These are phyloP conservation scores for Ascochyta lentis DNA, from an alignment of 2,329 filamentous ascomycete genomes.

Conservation along the genomic window DNA sequence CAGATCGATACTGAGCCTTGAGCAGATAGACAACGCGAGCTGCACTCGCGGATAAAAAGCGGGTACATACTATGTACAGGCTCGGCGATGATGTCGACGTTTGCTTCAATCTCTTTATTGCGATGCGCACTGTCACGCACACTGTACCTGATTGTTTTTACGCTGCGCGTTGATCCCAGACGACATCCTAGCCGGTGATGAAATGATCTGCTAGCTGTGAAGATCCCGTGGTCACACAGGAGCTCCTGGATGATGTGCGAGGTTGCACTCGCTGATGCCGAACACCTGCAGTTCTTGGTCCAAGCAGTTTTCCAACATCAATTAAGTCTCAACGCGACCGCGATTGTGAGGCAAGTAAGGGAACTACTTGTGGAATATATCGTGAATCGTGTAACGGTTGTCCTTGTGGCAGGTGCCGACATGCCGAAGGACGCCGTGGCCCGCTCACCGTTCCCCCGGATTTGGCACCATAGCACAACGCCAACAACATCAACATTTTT, in stretches of 20 bases:
- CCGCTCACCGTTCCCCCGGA: too few species aligned
- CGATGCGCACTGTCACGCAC: constrained; percentile 26
- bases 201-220: constrained; percentile 36
- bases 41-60: not conserved
- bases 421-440: too few species aligned
- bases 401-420: too few species aligned
- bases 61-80: not conserved
- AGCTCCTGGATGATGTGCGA: constrained; percentile 16
- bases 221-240: constrained; percentile 25
- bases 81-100: constrained; percentile 12
- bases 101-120: constrained; percentile 20
- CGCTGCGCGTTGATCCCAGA: constrained; percentile 19
- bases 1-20: not conserved
- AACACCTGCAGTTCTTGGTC: not conserved
- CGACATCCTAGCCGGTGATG: constrained; percentile 24
- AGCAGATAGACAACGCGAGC: not conserved
- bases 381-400: too few species aligned
- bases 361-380: too few species aligned
- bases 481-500: too few species aligned
- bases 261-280: constrained; percentile 8
- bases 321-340: not conserved
- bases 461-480: too few species aligned
- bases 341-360: too few species aligned
- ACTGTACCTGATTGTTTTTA: constrained; percentile 13
- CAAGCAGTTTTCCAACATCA: not conserved